These are phyloP conservation scores for Spergularia marina DNA, from an alignment of 148 eudicot species.

Conservation along the genomic window DNA sequence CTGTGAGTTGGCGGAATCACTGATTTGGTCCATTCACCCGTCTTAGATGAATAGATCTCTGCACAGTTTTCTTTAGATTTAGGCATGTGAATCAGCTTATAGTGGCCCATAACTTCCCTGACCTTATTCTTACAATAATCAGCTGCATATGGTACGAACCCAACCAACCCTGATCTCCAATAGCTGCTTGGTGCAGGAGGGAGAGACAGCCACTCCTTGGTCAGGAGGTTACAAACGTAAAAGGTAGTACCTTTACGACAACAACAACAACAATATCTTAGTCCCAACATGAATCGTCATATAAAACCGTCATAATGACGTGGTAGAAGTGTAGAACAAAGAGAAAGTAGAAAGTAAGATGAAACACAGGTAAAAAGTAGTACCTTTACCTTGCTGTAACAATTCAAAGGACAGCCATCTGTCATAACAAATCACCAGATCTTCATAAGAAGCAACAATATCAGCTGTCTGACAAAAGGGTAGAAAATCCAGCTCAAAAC, in stretches of 20 bases:
- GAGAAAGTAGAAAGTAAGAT: too few species aligned
- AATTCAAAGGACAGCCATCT: constrained; percentile 5
- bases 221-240: constrained; percentile 21
- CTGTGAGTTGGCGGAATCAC: not conserved
- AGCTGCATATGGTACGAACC: constrained; percentile 5
- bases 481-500: constrained; percentile 12
- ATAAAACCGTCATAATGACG: too few species aligned
- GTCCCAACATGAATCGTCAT: not conserved
- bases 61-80: not conserved
- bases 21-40: constrained; percentile 22
- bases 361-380: not conserved
- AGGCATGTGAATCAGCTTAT: constrained; percentile 21
- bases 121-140: not conserved
- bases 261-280: not conserved
- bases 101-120: not conserved
- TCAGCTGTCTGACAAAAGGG: not conserved
- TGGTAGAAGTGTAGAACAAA: too few species aligned
- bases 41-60: constrained; percentile 17
- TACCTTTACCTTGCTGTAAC: constrained; percentile 1
- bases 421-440: constrained; percentile 10
- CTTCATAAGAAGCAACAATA: constrained; percentile 8
- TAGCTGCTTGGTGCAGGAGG: constrained; percentile 17
- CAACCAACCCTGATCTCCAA: constrained; percentile 7
- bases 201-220: constrained; percentile 13
- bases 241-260: constrained; percentile 8